phyloP scores from a whole-genome alignment of 257 asterid genomes.

The Solanum bukasovii region DNA sequence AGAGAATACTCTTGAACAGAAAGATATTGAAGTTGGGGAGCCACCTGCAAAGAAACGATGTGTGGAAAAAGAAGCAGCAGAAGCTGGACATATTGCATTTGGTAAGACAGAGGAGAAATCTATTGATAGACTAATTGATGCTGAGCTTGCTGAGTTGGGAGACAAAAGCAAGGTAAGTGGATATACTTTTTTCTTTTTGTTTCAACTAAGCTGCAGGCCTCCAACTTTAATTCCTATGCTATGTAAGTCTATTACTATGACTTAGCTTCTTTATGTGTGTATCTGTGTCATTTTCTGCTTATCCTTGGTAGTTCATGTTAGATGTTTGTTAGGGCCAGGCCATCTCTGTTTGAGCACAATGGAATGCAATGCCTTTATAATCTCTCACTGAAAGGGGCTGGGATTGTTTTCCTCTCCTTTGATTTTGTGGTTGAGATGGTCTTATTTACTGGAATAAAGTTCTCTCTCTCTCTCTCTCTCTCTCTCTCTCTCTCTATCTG shows the following conservation, averaged over 20 bases:
- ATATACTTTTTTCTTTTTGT: neutral
- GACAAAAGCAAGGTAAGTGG: conserved; percentile 75
- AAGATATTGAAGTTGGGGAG: conserved; percentile 40
- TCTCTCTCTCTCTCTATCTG: neutral
- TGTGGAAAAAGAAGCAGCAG: conserved; percentile 19
- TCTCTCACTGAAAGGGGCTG: neutral
- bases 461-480: neutral
- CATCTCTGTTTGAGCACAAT: neutral
- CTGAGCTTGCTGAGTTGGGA: conserved; percentile 79
- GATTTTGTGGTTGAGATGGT: neutral
- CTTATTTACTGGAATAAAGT: neutral
- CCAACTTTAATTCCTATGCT: neutral
- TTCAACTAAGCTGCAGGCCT: neutral
- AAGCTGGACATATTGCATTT: conserved; percentile 12
- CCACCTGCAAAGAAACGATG: conserved; percentile 62
- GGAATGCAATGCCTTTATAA: neutral
- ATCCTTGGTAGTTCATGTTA: neutral
- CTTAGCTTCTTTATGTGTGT: neutral
- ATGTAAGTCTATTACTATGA: neutral
- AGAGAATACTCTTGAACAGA: conserved; percentile 16
- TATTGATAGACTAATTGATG: conserved; percentile 75
- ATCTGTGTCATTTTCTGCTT: neutral
- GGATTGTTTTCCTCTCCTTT: neutral
- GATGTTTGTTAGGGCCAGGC: neutral
- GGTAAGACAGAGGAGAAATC: conserved; percentile 43